A percentile compares a stretch with the other conserved stretches of the same genome.
These are phyloP conservation scores for Pelargonium citronellum DNA, from an alignment of 441 rosid species.

Conservation along the genomic window DNA sequence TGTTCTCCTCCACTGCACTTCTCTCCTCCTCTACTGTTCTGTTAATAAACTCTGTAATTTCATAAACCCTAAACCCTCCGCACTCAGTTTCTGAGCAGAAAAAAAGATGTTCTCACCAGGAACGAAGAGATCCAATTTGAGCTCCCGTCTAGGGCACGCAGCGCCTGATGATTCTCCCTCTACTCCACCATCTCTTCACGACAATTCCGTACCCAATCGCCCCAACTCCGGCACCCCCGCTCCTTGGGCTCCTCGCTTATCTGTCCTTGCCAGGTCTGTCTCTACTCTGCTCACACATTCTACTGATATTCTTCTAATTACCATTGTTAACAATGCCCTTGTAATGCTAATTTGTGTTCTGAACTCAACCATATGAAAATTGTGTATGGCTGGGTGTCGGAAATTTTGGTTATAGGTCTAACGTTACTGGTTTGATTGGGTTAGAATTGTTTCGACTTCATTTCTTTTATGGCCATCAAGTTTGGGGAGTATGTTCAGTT, in stretches of 20 bases:
- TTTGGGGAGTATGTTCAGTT: not conserved
- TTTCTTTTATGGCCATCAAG: not conserved
- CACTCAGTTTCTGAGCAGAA: not conserved
- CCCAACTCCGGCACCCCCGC: slow-evolving; percentile 83
- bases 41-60: not conserved
- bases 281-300: not conserved
- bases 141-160: slow-evolving; percentile 38
- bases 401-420: not conserved
- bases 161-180: slow-evolving; percentile 46
- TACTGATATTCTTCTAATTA: not conserved
- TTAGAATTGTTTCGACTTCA: not conserved
- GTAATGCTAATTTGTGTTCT: not conserved
- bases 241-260: slow-evolving; percentile 87
- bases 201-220: slow-evolving; percentile 44
- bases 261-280: slow-evolving; percentile 78
- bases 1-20: not conserved
- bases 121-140: slow-evolving; percentile 42
- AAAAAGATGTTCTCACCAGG: slow-evolving; percentile 70
- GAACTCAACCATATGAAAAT: not conserved
- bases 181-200: slow-evolving; percentile 39
- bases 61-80: not conserved
- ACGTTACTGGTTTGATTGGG: not conserved
- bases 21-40: not conserved
- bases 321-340: not conserved
- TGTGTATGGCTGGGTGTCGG: not conserved